These are phyloP conservation scores for Termitomyces heimii DNA, from an alignment of 768 basidiomycete genomes.

Conservation along the genomic window DNA sequence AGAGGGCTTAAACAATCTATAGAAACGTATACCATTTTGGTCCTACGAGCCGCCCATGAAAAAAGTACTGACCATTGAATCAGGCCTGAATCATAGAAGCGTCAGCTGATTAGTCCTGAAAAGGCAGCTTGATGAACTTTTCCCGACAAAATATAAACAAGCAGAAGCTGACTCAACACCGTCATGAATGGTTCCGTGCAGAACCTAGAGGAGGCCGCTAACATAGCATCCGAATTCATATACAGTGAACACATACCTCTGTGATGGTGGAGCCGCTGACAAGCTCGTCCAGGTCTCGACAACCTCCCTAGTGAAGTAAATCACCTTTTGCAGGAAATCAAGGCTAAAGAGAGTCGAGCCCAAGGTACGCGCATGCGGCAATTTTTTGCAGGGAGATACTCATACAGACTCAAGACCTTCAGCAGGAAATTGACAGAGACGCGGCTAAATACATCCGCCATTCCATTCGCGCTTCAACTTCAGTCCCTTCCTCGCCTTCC, in stretches of 20 bases:
- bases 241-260: slow-evolving; percentile 32
- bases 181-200: slow-evolving; percentile 26
- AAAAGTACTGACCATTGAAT: no score
- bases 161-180: slow-evolving; percentile 8
- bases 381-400: neutral
- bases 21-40: no score
- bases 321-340: slow-evolving; percentile 48
- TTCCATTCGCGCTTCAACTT: slow-evolving; percentile 27
- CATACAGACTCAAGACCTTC: slow-evolving; percentile 30
- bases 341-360: slow-evolving; percentile 34
- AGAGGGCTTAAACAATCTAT: no score
- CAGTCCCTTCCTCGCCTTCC: slow-evolving; percentile 20
- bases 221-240: slow-evolving; percentile 49
- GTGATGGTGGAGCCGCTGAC: neutral
- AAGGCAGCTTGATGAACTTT: no score
- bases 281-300: slow-evolving; percentile 35
- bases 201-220: slow-evolving; percentile 48
- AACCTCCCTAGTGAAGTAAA: slow-evolving; percentile 49
- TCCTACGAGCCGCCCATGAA: no score
- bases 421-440: slow-evolving; percentile 45
- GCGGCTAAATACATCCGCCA: slow-evolving; percentile 45
- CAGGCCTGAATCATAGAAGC: no score
- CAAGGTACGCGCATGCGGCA: slow-evolving; percentile 27
- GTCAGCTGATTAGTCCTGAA: no score
- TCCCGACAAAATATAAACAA: slow-evolving; percentile 10